Conservation (phyloP, 129 eudicot genomes). For the Kitagawia praeruptora region DNA sequence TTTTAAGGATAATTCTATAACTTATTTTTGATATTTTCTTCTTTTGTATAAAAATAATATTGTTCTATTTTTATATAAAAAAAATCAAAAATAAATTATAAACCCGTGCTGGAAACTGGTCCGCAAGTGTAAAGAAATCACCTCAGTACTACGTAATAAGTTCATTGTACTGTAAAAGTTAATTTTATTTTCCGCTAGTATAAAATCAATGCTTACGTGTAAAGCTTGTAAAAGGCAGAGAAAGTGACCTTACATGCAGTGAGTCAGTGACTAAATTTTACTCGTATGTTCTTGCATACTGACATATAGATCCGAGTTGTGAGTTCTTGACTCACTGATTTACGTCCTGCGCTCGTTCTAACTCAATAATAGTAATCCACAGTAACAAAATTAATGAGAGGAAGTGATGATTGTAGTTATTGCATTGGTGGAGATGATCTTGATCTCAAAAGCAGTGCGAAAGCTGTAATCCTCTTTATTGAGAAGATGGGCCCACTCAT, state of each 20-base stretch:
- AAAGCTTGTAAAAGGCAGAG: neutral
- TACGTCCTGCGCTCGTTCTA: neutral
- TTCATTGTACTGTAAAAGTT: too few relatives aligned
- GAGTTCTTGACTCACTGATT: neutral
- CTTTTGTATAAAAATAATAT: too few relatives aligned
- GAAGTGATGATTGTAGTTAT: too few relatives aligned
- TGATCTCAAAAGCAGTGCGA: neutral
- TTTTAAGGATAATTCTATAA: too few relatives aligned
- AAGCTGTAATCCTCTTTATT: neutral
- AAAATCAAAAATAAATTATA: too few relatives aligned
- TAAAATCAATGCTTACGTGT: neutral
- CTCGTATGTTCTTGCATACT: neutral
- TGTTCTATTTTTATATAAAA: too few relatives aligned
- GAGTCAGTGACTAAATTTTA: neutral
- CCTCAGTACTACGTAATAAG: too few relatives aligned
- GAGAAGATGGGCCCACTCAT: neutral
- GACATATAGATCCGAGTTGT: neutral
- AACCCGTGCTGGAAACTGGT: too few relatives aligned
- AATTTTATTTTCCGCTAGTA: neutral
- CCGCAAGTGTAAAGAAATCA: too few relatives aligned
- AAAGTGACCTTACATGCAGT: neutral
- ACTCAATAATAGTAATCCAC: too few relatives aligned
- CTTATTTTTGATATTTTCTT: too few relatives aligned
- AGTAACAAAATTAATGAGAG: too few relatives aligned
- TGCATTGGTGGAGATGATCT: neutral